Evolutionary conservation across 2,329 filamentous ascomycete species (phyloP).

Genomic region (Podosphaera aphanis): DNA sequence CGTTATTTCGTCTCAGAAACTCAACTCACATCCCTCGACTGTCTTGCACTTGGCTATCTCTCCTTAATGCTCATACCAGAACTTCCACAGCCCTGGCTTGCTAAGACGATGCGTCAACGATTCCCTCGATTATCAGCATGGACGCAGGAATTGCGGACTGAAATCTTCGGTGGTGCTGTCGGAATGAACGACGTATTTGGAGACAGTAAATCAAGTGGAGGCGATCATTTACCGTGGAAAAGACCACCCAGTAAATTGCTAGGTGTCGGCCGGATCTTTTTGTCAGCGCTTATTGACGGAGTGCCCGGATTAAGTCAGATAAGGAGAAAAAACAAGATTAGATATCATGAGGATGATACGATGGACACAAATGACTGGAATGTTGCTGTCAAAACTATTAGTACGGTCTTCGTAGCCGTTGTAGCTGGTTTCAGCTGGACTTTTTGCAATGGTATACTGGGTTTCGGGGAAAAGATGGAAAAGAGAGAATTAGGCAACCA

Average conservation of each 20-base stretch:
- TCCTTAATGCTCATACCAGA: conserved; percentile 43
- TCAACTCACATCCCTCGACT: conserved; percentile 46
- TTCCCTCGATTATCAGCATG: conserved; percentile 22
- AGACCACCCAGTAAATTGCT: conserved; percentile 8
- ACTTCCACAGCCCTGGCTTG: conserved; percentile 38
- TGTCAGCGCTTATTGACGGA: conserved; percentile 12
- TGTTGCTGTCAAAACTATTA: conserved; percentile 9
- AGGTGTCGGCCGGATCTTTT: conserved; percentile 11
- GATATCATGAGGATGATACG: conserved; percentile 9
- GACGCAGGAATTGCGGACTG: conserved; percentile 18
- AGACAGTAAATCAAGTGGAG: conserved; percentile 2
- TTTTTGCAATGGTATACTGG: conserved; percentile 15
- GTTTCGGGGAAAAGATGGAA: conserved; percentile 5
- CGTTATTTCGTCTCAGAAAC: conserved; percentile 29
- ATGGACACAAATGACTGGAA: conserved; percentile 7
- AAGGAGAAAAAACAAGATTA: conserved; percentile 11
- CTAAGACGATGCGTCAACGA: conserved; percentile 28
- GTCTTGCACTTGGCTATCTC: conserved; percentile 58
- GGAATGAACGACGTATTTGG: conserved; percentile 11
- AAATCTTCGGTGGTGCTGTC: conserved; percentile 18
- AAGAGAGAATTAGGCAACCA: conserved; percentile 3
- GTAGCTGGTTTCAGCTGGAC: conserved; percentile 15
- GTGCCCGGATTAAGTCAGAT: conserved; percentile 12
- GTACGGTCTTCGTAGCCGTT: conserved; percentile 12
- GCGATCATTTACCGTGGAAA: conserved; percentile 13